Conservation (phyloP, 2,329 filamentous ascomycete species). For the Microsporum canis region DNA sequence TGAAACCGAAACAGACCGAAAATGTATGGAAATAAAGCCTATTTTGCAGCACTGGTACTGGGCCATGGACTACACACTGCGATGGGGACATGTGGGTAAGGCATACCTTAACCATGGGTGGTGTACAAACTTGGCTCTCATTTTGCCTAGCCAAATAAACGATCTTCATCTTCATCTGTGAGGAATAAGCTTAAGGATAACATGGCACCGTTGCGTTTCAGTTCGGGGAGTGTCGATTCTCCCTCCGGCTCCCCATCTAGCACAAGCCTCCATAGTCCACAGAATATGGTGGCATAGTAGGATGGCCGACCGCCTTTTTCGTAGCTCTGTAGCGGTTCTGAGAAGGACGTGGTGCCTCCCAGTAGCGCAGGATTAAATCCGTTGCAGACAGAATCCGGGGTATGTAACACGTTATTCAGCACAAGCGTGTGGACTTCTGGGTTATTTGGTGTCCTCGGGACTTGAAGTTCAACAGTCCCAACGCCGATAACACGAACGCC, state of each 20-base stretch:
- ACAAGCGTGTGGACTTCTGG: conserved; percentile 18
- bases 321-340: neutral
- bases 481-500: conserved; percentile 19
- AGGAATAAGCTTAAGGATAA: neutral
- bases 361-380: conserved; percentile 15
- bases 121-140: neutral
- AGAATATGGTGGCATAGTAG: neutral
- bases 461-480: conserved; percentile 24
- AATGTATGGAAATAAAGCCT: too few relatives aligned
- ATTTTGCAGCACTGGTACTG: too few relatives aligned
- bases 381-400: conserved; percentile 27
- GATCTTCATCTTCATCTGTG: neutral
- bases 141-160: neutral
- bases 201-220: neutral
- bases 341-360: neutral
- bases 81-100: too few relatives aligned
- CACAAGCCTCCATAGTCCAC: neutral
- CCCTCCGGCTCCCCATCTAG: neutral
- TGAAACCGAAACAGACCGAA: too few relatives aligned
- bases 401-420: conserved; percentile 26
- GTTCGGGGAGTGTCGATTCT: neutral
- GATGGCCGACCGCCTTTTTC: neutral
- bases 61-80: too few relatives aligned
- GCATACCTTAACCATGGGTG: too few relatives aligned
- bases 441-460: conserved; percentile 16